Evolutionary conservation across 192 early-diverging fungal genomes (phyloP).

Genomic region (Backusella morwellensis): DNA sequence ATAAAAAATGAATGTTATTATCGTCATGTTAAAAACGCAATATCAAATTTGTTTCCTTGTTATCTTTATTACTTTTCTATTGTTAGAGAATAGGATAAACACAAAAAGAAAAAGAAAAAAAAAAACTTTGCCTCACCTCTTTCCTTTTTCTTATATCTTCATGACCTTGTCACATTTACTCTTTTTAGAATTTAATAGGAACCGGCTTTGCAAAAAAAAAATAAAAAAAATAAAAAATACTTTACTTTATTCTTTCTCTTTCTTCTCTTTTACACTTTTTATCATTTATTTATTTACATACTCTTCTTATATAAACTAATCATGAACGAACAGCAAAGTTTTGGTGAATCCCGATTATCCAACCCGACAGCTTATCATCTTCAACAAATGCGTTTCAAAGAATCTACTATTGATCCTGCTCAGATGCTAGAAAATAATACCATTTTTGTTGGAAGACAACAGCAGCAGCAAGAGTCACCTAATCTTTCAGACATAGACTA

Average conservation of each 20-base stretch:
- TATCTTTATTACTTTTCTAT: background rate
- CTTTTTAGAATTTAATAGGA: slow-evolving; percentile 3
- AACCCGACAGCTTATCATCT: slow-evolving; percentile 28
- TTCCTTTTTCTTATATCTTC: slow-evolving; percentile 2
- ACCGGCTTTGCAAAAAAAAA: background rate
- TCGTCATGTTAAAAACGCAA: background rate
- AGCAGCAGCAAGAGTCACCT: slow-evolving; percentile 22
- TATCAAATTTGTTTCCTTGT: background rate
- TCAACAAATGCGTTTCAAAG: slow-evolving; percentile 26
- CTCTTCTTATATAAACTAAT: background rate
- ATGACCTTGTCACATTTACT: slow-evolving; percentile 7
- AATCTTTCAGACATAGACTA: slow-evolving; percentile 30
- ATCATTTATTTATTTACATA: background rate
- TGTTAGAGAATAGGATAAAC: background rate
- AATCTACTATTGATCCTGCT: slow-evolving; percentile 14
- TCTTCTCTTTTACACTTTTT: slow-evolving; percentile 4
- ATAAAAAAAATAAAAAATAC: background rate
- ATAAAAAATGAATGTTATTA: background rate
- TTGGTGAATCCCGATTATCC: slow-evolving; percentile 9
- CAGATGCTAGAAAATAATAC: slow-evolving; percentile 13
- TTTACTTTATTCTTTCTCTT: background rate
- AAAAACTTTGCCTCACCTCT: slow-evolving; percentile 1
- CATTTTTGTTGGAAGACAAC: slow-evolving; percentile 6
- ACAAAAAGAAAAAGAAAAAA: background rate
- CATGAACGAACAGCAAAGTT: slow-evolving; percentile 1